phyloP scores from a whole-genome alignment of 2,329 filamentous ascomycete genomes.

The Cylindrodendrum hubeiense region DNA sequence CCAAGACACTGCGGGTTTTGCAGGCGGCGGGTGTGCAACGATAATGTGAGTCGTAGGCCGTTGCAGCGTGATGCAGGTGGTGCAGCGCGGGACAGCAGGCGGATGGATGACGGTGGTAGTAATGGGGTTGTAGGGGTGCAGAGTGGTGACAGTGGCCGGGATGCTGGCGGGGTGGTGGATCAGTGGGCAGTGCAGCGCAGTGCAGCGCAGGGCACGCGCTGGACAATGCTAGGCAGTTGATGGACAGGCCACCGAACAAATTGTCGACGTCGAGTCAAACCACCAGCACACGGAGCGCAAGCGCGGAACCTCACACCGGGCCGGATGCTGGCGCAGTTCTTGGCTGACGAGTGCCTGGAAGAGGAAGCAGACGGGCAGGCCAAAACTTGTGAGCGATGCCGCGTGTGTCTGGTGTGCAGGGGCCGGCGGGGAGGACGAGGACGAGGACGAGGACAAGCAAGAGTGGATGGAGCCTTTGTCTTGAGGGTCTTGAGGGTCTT shows the following conservation, averaged over 20 bases:
- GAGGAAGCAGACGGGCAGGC: background rate
- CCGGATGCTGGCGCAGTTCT: background rate
- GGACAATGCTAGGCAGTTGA: conserved; percentile 11
- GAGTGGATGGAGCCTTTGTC: background rate
- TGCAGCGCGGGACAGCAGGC: conserved; percentile 16
- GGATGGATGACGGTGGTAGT: background rate
- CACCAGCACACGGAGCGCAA: background rate
- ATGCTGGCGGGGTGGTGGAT: conserved; percentile 25
- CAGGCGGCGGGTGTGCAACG: conserved; percentile 33
- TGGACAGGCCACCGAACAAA: conserved; percentile 14
- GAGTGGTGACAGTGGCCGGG: conserved; percentile 14
- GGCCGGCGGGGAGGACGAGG: background rate
- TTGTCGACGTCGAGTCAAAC: conserved; percentile 6
- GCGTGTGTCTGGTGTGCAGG: background rate
- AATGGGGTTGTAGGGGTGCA: background rate
- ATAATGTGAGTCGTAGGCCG: conserved; percentile 33
- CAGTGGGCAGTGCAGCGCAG: conserved; percentile 22
- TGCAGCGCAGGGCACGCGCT: conserved; percentile 7
- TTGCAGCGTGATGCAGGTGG: conserved; percentile 13
- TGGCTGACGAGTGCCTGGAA: conserved; percentile 2
- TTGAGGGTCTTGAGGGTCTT: background rate
- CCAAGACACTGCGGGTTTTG: conserved; percentile 36
- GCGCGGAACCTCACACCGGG: background rate
- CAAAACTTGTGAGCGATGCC: conserved; percentile 33
- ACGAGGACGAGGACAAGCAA: background rate